Evolutionary conservation across 208 protist genomes (phyloP), one percentile per base, ranked within the genome.

Genomic region (Leishmania arabica): DNA sequence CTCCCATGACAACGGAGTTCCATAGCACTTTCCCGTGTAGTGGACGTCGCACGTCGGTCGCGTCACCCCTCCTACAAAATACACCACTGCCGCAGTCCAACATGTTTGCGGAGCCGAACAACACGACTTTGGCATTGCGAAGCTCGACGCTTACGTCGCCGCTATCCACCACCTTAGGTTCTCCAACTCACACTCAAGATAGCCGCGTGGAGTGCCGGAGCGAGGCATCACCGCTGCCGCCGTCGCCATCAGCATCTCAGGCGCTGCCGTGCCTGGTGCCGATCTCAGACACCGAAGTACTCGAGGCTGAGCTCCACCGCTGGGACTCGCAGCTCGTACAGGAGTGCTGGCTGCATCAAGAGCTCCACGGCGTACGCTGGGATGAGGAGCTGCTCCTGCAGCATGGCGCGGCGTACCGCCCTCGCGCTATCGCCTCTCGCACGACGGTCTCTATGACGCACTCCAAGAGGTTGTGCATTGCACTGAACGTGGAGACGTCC

Each of bases 301-400:
- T 93, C 51, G 84, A 85, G 53, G 51, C 80, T 53, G 94, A 97
- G 87, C 89, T 78, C 24, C 82, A 62, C 75, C 90, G 92, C 45
- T 92, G 87, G 88, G 66, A 80, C 58, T 51, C 68, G 24, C 81
- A 88, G 65, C 72, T 85, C 9, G 86, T 92, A 80, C 93, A 94
- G 81, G 92, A 93, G 78, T 82, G 82, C 40, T 95, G 92, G 91
- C 84, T 92, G 79, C 93, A 93, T 62, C 90, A 91, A 72, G 79
- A 83, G 53, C 71, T 82, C 19, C 92, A 88, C 51, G 75, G 84
- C 56, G 84, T 89, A n/a, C 87, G 89, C 11, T 97, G 91, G 92
- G 90, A 90, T 72, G 84, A 82, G 78, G 88, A 90, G 84, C 78
- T 77, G 60, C 56, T 86, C 65, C 82, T 92, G 65, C 65, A 81